Base-by-base conservation (phyloP, 768 basidiomycete genomes). In the Lactarius hatsudake region DNA sequence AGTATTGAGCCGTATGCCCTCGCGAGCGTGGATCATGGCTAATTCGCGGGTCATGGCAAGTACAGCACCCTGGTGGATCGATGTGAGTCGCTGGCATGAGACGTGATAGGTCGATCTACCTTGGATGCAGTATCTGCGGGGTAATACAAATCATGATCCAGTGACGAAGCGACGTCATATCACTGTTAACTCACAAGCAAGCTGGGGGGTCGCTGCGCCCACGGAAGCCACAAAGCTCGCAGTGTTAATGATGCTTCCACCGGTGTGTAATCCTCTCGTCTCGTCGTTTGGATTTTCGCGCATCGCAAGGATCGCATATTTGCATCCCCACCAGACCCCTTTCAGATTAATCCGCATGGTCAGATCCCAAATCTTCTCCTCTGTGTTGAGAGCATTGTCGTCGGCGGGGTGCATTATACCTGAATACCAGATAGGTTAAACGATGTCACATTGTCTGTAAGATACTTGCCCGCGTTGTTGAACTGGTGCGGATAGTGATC, bases 311-410 rank as follows among this genome's bases (percentile, higher is more conserved):
- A 99, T 96, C 6, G 96, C 97, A 74, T 98, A 89, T 79, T 98
- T 98, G 83, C 91, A 96, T 38, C 97, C 97, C 89, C 90, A 99
- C 97, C 96, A 98, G 67, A 98, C 97, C 61, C 97, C 97, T 79
- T 98, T 99, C 74, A 96, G 86, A 77, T 98, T 98, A 81, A 98
- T 87, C 69, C 89, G 85, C 89, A 92, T 92, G 2, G 92, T 94
- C 65, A 94, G 81, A 75, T 93, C 92, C 96, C 97, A 99, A 78
- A 98, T 94, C 60, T 83, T 86, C 78, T 99, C 97, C 75, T 96
- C 94, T 20, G 97, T 99, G 76, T 94, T 96, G 74, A 98, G 81
- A 15, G 96, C 97, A 75, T 94, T 89, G 75, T 97, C 96, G 72
- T 99, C 96, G 12, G 82, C 86, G 20, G 94, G 88, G 75, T 98